Percentiles rank a stretch among this genome's conserved stretches.
phyloP scores from a whole-genome alignment of 1,139 yeast genomes.

The Wickerhamomyces sp. region DNA sequence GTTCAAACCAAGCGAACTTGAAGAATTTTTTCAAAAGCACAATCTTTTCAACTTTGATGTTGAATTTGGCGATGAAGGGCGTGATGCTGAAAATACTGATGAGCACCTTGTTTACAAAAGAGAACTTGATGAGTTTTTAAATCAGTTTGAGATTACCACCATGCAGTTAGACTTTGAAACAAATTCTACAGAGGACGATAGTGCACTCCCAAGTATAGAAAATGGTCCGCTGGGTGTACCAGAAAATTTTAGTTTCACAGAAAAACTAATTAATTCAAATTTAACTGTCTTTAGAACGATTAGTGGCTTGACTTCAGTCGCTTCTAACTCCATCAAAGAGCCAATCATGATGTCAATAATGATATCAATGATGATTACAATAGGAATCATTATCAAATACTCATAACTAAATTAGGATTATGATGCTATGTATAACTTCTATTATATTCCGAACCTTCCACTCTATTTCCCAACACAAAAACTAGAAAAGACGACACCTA shows the following conservation, averaged over 20 bases:
- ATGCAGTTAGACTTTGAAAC: not conserved
- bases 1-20: conserved; percentile 2
- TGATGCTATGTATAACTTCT: too few species aligned
- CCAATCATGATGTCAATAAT: not conserved
- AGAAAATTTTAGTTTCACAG: not conserved
- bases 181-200: conserved; percentile 6
- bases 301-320: not conserved
- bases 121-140: not conserved
- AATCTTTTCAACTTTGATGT: conserved; percentile 6
- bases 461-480: conserved; percentile 86
- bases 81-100: not conserved
- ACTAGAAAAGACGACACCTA: conserved; percentile 86
- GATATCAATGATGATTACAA: not conserved
- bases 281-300: conserved; percentile 1
- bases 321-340: not conserved
- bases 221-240: not conserved
- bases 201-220: not conserved
- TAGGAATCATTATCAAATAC: not conserved
- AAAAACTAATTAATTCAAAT: not conserved
- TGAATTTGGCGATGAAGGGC: not conserved
- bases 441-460: too few species aligned
- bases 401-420: not conserved
- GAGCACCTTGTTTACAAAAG: not conserved
- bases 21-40: conserved; percentile 1
- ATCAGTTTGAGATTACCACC: not conserved